Percentiles rank a stretch among this genome's conserved stretches.
These are phyloP conservation scores for Hypseocharis bilobata DNA, from an alignment of 441 rosid species.

Conservation along the genomic window DNA sequence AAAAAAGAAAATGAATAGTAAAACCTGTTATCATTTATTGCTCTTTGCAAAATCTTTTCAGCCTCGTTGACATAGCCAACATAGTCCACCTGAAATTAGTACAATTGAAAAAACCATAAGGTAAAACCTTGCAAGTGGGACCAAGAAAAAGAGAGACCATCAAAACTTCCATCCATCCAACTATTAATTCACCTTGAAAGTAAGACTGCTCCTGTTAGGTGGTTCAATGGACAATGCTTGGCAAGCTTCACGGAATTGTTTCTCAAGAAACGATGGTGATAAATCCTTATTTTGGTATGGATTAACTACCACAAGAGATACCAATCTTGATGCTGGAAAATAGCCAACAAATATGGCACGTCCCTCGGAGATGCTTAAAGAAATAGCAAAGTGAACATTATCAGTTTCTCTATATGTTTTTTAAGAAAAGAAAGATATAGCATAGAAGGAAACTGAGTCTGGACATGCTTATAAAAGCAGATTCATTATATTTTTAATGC, in stretches of 20 bases:
- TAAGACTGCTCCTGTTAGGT: conserved; percentile 33
- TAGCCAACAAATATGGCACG: conserved; percentile 65
- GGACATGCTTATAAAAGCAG: conserved; percentile 1
- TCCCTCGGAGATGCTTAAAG: conserved; percentile 58
- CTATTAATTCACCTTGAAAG: conserved; percentile 48
- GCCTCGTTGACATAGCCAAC: conserved; percentile 68
- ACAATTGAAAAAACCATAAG: conserved; percentile 12
- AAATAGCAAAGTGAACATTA: conserved; percentile 13
- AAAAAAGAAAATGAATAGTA: conserved; percentile 19
- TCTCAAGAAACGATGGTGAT: conserved; percentile 64
- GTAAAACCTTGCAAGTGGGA: neutral
- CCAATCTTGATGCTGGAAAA: conserved; percentile 42
- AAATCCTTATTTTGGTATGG: conserved; percentile 60
- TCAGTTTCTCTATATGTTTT: conserved; percentile 4
- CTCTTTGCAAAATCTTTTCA: conserved; percentile 58
- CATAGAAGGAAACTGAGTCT: conserved; percentile 8
- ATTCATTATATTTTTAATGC: neutral
- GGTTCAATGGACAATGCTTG: conserved; percentile 50
- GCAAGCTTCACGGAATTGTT: conserved; percentile 81
- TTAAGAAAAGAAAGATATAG: conserved; percentile 1
- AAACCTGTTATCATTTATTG: conserved; percentile 73
- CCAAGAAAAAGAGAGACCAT: conserved; percentile 10
- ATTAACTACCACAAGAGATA: conserved; percentile 64
- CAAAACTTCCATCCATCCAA: conserved; percentile 14
- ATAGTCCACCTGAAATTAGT: conserved; percentile 60